Percentiles rank a stretch among this genome's conserved stretches.
phyloP scores from a whole-genome alignment of 257 asterid species.

The Solanum clarkiae region DNA sequence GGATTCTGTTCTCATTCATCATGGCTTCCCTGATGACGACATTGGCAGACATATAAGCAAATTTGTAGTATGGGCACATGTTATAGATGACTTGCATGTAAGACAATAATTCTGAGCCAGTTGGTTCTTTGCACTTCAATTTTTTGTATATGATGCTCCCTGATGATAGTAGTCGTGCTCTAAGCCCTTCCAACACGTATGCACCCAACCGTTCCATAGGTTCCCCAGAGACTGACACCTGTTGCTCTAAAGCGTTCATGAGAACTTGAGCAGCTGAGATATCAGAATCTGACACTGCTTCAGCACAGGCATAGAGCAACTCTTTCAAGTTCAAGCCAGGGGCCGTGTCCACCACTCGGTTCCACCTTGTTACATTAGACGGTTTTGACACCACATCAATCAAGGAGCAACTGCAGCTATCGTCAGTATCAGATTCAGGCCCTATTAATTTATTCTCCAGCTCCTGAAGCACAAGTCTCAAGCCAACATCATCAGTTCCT shows the following conservation, averaged over 20 bases:
- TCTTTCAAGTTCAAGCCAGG: slow-evolving; percentile 60
- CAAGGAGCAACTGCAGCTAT: slow-evolving; percentile 37
- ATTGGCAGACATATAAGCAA: slow-evolving; percentile 74
- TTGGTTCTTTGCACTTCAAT: slow-evolving; percentile 77
- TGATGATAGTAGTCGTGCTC: slow-evolving; percentile 67
- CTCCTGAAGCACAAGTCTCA: slow-evolving; percentile 54
- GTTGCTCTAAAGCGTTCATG: slow-evolving; percentile 53
- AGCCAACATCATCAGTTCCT: slow-evolving; percentile 53
- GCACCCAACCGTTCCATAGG: slow-evolving; percentile 81
- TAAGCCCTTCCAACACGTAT: slow-evolving; percentile 85
- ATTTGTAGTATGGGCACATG: slow-evolving; percentile 78
- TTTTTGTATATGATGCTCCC: slow-evolving; percentile 88
- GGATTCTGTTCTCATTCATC: slow-evolving; percentile 61
- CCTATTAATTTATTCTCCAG: slow-evolving; percentile 60
- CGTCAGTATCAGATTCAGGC: slow-evolving; percentile 70
- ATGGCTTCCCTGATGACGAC: slow-evolving; percentile 63
- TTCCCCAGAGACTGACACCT: slow-evolving; percentile 83
- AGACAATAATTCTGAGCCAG: slow-evolving; percentile 69
- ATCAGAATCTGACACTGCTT: slow-evolving; percentile 55
- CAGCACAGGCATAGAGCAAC: slow-evolving; percentile 61
- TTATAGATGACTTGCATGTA: slow-evolving; percentile 69
- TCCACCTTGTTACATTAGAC: slow-evolving; percentile 34
- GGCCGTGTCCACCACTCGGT: slow-evolving; percentile 58
- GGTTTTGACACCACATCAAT: slow-evolving; percentile 24
- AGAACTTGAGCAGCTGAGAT: slow-evolving; percentile 51